Evolutionary conservation across 2,329 filamentous ascomycete genomes (phyloP).

Genomic region (Xylogone sp.): DNA sequence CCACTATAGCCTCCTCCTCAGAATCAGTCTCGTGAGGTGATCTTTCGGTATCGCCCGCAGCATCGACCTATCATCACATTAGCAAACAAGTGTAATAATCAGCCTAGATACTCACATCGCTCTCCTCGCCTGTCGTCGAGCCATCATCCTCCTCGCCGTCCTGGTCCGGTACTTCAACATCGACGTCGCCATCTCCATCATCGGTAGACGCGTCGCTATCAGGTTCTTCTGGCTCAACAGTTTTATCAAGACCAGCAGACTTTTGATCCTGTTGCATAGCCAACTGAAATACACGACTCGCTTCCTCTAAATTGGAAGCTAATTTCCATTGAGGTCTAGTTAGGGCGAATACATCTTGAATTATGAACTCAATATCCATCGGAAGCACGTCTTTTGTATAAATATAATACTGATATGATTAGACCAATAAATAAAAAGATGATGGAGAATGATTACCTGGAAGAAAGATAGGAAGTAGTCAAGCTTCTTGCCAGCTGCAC

Average conservation of each 20-base stretch:
- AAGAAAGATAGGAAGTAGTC: slow-evolving; percentile 97
- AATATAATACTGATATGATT: slow-evolving; percentile 75
- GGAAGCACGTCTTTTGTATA: slow-evolving; percentile 84
- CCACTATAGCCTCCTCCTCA: slow-evolving; percentile 82
- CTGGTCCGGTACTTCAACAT: slow-evolving; percentile 50
- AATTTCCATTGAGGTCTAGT: slow-evolving; percentile 93
- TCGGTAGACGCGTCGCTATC: slow-evolving; percentile 70
- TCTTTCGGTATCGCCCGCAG: slow-evolving; percentile 47
- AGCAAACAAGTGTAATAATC: slow-evolving; percentile 2
- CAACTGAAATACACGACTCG: slow-evolving; percentile 76
- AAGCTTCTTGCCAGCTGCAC: slow-evolving; percentile 90
- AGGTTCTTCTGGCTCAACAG: slow-evolving; percentile 66
- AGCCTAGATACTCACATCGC: slow-evolving; percentile 40
- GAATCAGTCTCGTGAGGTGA: slow-evolving; percentile 59
- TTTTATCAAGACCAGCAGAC: slow-evolving; percentile 66
- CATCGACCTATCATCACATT: slow-evolving; percentile 16
- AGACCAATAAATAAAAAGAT: slow-evolving; percentile 10
- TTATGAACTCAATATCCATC: slow-evolving; percentile 95
- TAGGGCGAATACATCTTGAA: slow-evolving; percentile 85
- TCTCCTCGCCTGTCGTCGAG: slow-evolving; percentile 50
- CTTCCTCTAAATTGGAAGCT: slow-evolving; percentile 75
- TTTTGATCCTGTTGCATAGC: slow-evolving; percentile 91
- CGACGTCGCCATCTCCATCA: slow-evolving; percentile 64
- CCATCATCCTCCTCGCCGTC: slow-evolving; percentile 46
- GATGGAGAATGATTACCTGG: slow-evolving; percentile 48